A percentile compares a stretch with the other conserved stretches of the same genome.
Evolutionary conservation across 1,284 basidiomycete species (phyloP).

Genomic region (Microbotryomycetes sp.): DNA sequence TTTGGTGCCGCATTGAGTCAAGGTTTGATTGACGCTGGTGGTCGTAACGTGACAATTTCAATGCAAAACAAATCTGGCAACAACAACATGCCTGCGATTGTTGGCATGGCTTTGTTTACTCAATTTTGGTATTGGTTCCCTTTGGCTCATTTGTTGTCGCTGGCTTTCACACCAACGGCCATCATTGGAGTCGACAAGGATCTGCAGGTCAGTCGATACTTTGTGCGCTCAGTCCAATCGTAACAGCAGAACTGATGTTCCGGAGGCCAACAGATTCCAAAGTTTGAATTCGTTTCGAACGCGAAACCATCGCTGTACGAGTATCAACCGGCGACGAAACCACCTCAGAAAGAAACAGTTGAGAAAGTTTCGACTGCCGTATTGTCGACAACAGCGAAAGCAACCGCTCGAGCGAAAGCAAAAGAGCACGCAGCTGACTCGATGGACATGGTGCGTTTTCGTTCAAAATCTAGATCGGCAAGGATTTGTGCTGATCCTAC

Average conservation of each 20-base stretch:
- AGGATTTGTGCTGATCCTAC: slow-evolving; percentile 2
- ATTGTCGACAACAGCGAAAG: slow-evolving; percentile 88
- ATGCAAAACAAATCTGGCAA: slow-evolving; percentile 85
- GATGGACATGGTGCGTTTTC: slow-evolving; percentile 67
- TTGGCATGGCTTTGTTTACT: slow-evolving; percentile 91
- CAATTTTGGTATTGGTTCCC: slow-evolving; percentile 99
- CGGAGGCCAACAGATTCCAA: slow-evolving; percentile 57
- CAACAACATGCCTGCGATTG: slow-evolving; percentile 81
- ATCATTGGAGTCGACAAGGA: slow-evolving; percentile 82
- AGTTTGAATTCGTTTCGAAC: slow-evolving; percentile 83
- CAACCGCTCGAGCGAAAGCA: slow-evolving; percentile 80
- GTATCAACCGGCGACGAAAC: slow-evolving; percentile 74
- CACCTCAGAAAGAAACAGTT: slow-evolving; percentile 81
- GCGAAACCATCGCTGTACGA: slow-evolving; percentile 77
- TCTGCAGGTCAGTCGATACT: slow-evolving; percentile 56
- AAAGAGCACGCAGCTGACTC: slow-evolving; percentile 55
- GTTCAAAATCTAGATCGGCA: neutral
- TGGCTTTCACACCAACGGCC: slow-evolving; percentile 88
- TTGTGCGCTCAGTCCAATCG: neutral
- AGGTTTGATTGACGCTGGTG: slow-evolving; percentile 92
- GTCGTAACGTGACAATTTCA: slow-evolving; percentile 87
- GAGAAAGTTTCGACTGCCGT: slow-evolving; percentile 87
- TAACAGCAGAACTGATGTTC: neutral
- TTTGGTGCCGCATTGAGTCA: slow-evolving; percentile 91
- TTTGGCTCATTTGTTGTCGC: slow-evolving; percentile 81